Evolutionary conservation across 768 basidiomycete genomes (phyloP), one percentile per base, ranked within the genome.

Genomic region (Kwoniella dendrophila): DNA sequence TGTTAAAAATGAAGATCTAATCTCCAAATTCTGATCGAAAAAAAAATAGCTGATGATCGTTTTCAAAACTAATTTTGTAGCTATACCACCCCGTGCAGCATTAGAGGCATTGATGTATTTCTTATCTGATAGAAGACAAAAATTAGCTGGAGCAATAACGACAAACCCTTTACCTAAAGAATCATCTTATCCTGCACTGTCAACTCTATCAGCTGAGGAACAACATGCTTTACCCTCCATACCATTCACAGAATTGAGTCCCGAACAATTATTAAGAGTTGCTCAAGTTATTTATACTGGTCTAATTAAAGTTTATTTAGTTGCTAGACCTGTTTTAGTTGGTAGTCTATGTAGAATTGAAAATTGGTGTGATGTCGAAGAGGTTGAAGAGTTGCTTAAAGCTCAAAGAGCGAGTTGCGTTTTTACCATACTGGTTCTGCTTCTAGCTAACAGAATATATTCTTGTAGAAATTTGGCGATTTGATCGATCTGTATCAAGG

Each of bases 361-460:
- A 2, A 98, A 96, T 78, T 99, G 93, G 92, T 98, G 95, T 78
- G 96, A 97, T 73, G 93, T 98, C 1, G 86, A 86, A 4, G 90
- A 94, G 71, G 90, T 94, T 0, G 93, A 99, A 76, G 92, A 90
- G 74, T 85, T 92, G 62, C 80, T 99, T 54, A 84, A 86, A 59
- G 85, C 85, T 29, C 85, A 88, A 34, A 87, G 89, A 85, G 94
- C 91, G 58, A 30, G 83, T 64, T 18, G 29, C 4, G n/a, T 38
- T 22, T 34, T 11, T 16, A 34, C 5, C 18, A 29, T 29, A 3
- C 2, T 22, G 33, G n/a, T 2, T 2, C 14, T n/a, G 14, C 18
- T 30, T 30, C 26, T 7, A 30, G 11, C n/a, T 26, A 47, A 47
- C 33, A 20, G 43, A 26, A 20, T 24, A 6, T 5, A 7, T 10